Percentiles rank a stretch among this genome's conserved stretches.
These are phyloP conservation scores for Yamadazyma ubonensis DNA, from an alignment of 805 yeast genomes.

Conservation along the genomic window DNA sequence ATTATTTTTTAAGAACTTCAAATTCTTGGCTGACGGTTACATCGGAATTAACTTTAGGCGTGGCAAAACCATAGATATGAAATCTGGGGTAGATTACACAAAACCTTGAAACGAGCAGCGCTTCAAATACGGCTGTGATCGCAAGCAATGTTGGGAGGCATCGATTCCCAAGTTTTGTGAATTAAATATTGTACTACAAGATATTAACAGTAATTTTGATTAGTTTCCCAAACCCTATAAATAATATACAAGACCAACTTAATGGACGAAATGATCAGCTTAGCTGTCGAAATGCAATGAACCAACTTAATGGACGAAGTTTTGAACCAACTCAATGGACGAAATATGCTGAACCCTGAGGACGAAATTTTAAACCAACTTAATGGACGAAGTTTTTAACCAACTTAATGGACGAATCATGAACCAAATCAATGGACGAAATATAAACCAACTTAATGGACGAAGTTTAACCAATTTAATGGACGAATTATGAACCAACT, in stretches of 20 bases:
- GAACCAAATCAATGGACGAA: slow-evolving; percentile 10
- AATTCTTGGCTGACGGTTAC: too few relatives aligned
- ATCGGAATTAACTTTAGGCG: too few relatives aligned
- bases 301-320: slow-evolving; percentile 9
- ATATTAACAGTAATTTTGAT: neutral
- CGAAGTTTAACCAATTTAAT: slow-evolving; percentile 8
- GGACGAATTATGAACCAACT: slow-evolving; percentile 10
- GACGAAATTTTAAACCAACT: slow-evolving; percentile 10
- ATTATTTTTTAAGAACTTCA: too few relatives aligned
- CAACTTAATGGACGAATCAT: slow-evolving; percentile 6
- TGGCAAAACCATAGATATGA: neutral
- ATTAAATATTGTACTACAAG: neutral
- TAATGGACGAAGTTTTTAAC: slow-evolving; percentile 9
- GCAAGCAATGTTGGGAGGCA: too few relatives aligned
- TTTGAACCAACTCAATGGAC: slow-evolving; percentile 5
- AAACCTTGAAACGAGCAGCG: neutral
- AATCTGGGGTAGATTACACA: slow-evolving; percentile 11
- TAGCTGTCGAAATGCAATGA: slow-evolving; percentile 8
- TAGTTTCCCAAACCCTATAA: slow-evolving; percentile 8
- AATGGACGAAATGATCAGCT: slow-evolving; percentile 5
- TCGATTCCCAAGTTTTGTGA: neutral
- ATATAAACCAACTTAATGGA: slow-evolving; percentile 4
- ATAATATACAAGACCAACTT: slow-evolving; percentile 5
- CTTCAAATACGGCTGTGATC: neutral
- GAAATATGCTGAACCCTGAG: slow-evolving; percentile 9